These are phyloP conservation scores for Boletellus ananiceps DNA, from an alignment of 768 basidiomycete species.

Conservation along the genomic window DNA sequence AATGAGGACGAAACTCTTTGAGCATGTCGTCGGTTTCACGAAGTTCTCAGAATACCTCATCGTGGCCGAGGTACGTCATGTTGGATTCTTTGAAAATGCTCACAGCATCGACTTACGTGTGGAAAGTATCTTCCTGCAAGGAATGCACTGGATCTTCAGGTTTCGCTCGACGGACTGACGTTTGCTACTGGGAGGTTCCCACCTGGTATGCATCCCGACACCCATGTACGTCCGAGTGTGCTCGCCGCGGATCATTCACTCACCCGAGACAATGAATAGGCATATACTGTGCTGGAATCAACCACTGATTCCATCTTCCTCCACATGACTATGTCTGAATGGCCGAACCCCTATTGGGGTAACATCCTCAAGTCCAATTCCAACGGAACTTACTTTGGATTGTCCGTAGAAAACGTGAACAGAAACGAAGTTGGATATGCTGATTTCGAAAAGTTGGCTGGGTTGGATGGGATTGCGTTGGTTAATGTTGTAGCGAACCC, in stretches of 20 bases:
- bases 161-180: conserved; percentile 83
- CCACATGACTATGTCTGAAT: conserved; percentile 89
- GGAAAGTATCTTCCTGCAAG: conserved; percentile 47
- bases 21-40: conserved; percentile 88
- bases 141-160: conserved; percentile 74
- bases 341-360: conserved; percentile 75
- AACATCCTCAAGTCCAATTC: conserved; percentile 94
- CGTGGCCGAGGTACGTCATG: conserved; percentile 75
- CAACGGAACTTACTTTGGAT: conserved; percentile 94
- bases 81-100: not conserved
- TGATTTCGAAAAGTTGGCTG: conserved; percentile 97
- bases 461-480: conserved; percentile 92
- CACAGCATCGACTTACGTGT: conserved; percentile 20
- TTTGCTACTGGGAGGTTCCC: conserved; percentile 91
- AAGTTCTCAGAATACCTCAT: conserved; percentile 97
- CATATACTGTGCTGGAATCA: conserved; percentile 93
- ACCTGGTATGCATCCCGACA: conserved; percentile 81
- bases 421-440: conserved; percentile 84
- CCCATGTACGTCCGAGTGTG: conserved; percentile 59
- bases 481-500: conserved; percentile 88
- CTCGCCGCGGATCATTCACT: not conserved
- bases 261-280: conserved; percentile 39
- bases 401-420: conserved; percentile 85
- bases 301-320: conserved; percentile 91
- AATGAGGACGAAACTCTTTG: conserved; percentile 73